Evolutionary conservation across 345 rosid genomes (phyloP), one percentile per base, ranked within the genome.

Genomic region (Raphanus raphanistrum): DNA sequence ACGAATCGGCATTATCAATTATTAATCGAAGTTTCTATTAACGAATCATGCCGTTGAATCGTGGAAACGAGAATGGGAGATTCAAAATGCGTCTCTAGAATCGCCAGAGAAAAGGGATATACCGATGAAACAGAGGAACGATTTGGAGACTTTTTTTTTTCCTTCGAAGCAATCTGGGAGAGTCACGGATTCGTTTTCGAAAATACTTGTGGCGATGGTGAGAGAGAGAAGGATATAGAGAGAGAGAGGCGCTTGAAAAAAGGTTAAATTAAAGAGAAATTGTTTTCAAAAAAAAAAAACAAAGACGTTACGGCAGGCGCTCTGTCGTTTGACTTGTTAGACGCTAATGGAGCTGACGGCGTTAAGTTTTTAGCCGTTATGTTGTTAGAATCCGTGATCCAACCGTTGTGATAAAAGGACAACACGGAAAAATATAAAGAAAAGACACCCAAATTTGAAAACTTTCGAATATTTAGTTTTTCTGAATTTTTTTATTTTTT

Each of bases 381-480:
- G 62, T 43, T 74, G 79, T 28, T 8, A 9, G 32, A 55, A 69
- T 79, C 79, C 82, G 82, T 79, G 75, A 79, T 79, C 82, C 82
- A 79, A 79, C 82, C 82, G 82, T 79, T 79, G 82, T 25, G 78
- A 57, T 63, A 79, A 73, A 73, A 59, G 75, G 63, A 74, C 79
- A 79, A 68, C 52, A 74, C 70, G 54, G 38, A n/a, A 12, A 54
- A 63, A n/a, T 11, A 60, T 48, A 68, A 66, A 62, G 13, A 61
- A 74, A 57, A 57, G 57, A 8, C 21, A 8, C 21, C 8, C 28
- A 4, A 36, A 61, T 52, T 79, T 73, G 74, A 73, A 79, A 79
- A 28, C 10, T 62, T 79, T 79, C 58, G 74, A 79, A 73, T 66
- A 2, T 63, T 63, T 63, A 2, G 8, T 62, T 50, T 55, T 62